Base-by-base conservation (phyloP, 164 flowering plant genomes). In the Pachysandra terminalis region DNA sequence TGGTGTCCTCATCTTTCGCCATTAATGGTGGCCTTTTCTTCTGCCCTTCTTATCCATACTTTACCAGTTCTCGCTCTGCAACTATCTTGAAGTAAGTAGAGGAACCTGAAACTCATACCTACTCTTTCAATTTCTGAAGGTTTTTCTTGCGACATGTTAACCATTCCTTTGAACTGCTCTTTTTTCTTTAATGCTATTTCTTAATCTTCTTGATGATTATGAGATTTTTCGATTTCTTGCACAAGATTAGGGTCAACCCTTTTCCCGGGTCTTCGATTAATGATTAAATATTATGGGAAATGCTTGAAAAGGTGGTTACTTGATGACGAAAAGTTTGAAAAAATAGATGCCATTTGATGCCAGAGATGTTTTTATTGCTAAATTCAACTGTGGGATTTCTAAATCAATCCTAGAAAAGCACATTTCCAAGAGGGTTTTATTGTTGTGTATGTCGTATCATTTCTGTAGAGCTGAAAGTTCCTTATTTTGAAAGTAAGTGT, bases 21-120 rank as follows among this genome's bases (percentile, higher is more conserved):
- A 45, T 56, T 37, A 37, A 66, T 56, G 62, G 69, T 23, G 61
- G 61, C 15, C 53, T 5, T 41, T 3, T 41, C 69, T 54, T 16
- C 67, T 55, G 1, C 51, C 22, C 28, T 23, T 15, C 68, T 56
- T 59, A 14, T 19, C 23, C 0, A 19, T 53, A 16, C 56, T 65
- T 35, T 52, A 40, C 61, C 7, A 40, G 23, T 22, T 56, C 21
- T 35, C 57, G 24, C 68, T 40, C 68, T 37, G 19, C 37, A 32
- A 23, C 53, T 16, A 22, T 66, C 53, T 12, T 35, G 53, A 66
- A 66, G 69, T 66, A 40, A 56, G 53, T 56, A 19, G 37, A 40
- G 22, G 7, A 32, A 19, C 53, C 69, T 17, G 23, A 26, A 40
- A 56, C 19, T 57, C 13, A 32, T 54, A 51, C 37, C 3, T 41